Percentiles rank a stretch among this genome's conserved stretches.
Conservation (phyloP, 2,329 filamentous ascomycete species). For the Clonostachys sp. region DNA sequence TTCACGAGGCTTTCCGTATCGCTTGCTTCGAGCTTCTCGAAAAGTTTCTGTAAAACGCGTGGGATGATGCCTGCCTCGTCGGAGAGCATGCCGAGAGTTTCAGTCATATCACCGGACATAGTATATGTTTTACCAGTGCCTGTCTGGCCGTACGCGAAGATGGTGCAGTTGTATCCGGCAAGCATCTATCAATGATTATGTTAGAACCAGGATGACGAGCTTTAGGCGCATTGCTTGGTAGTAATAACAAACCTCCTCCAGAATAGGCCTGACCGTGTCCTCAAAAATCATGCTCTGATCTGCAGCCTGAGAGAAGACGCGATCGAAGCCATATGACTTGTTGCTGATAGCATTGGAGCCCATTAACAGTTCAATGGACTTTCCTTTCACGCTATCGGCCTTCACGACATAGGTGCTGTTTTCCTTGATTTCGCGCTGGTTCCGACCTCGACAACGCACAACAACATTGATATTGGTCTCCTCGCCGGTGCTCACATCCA, state of each 20-base stretch:
- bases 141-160: slow-evolving; percentile 97
- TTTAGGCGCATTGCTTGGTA: background rate
- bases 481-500: slow-evolving; percentile 51
- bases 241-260: slow-evolving; percentile 71
- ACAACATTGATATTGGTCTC: slow-evolving; percentile 98
- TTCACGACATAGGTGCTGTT: slow-evolving; percentile 91
- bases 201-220: background rate
- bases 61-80: slow-evolving; percentile 95
- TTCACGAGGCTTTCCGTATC: slow-evolving; percentile 85
- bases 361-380: slow-evolving; percentile 82
- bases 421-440: slow-evolving; percentile 86
- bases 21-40: slow-evolving; percentile 75
- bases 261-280: slow-evolving; percentile 86
- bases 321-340: slow-evolving; percentile 95
- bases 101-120: slow-evolving; percentile 96
- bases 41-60: slow-evolving; percentile 80
- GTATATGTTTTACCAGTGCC: slow-evolving; percentile 99
- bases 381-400: slow-evolving; percentile 84
- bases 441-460: slow-evolving; percentile 88
- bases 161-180: slow-evolving; percentile 93
- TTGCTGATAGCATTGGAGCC: slow-evolving; percentile 89
- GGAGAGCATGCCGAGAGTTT: slow-evolving; percentile 78
- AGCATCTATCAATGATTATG: slow-evolving; percentile 61
- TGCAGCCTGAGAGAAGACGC: slow-evolving; percentile 91
- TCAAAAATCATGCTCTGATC: slow-evolving; percentile 94